Evolutionary conservation across 768 basidiomycete genomes (phyloP), one percentile per base, ranked within the genome.

Genomic region (Xerocomellus amylosporus): DNA sequence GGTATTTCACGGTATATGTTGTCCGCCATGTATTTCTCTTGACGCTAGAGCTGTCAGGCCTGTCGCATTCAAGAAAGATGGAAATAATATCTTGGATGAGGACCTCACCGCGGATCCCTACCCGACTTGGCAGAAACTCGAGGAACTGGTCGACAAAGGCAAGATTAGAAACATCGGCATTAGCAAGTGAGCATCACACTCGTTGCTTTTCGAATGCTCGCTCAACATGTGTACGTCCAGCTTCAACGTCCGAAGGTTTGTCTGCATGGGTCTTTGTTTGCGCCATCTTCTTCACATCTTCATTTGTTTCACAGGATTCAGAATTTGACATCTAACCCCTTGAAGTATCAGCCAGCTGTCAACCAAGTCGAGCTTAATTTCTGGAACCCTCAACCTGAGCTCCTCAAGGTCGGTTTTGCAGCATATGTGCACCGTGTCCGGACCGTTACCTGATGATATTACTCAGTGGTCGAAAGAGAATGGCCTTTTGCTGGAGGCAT

Each of bases 291-390:
- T 2, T 45, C 12, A 37, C 44, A n/a, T 36, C 28, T 5, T 36
- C 13, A 14, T 34, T 2, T 47, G 9, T 37, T 19, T 34, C 10
- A 33, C 58, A 75, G 86, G 53, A 67, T 88, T 46, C 73, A 81
- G 61, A 86, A 90, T 59, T 70, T 88, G 46, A 84, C 82, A 5
- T 77, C 83, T 8, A 84, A 81, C 59, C 74, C 80, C 10, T 73
- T 82, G 62, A 87, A 80, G 65, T 75, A 83, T 59, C 73, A 74
- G 54, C 84, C 86, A 0, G 85, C 79, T n/a, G 76, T 88, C 54
- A 89, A 92, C 66, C 90, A 91, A 66, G 83, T 91, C 31, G 90
- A 91, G 63, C 77, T 92, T 43, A 90, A 75, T 68, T 89, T 81
- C 71, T 88, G 82, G 79, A 80, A 84, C 64, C 87, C 89, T 20